Conservation (phyloP, 2,329 filamentous ascomycete species). For the Xenosphaeropsis pyriputrescens region DNA sequence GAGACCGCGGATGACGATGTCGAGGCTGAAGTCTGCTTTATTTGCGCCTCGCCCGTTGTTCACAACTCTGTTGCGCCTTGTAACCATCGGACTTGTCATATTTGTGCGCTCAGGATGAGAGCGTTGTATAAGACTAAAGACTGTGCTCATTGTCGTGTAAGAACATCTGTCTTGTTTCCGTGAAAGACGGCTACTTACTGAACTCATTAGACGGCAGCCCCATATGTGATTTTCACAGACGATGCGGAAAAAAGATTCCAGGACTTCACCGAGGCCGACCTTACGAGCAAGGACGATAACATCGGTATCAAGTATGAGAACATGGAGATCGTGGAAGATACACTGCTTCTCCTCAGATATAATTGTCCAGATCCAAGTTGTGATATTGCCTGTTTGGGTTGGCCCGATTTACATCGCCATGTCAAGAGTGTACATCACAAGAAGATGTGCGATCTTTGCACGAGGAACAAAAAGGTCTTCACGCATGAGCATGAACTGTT, state of each 20-base stretch:
- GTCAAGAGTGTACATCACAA: constrained; percentile 72
- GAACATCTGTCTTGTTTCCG: constrained; percentile 18
- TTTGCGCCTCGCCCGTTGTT: constrained; percentile 81
- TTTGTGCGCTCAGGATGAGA: constrained; percentile 80
- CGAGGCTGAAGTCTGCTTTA: constrained; percentile 85
- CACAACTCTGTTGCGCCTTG: constrained; percentile 85
- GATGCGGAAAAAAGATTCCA: constrained; percentile 69
- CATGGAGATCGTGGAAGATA: constrained; percentile 81
- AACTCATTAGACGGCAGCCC: constrained; percentile 41
- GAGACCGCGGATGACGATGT: constrained; percentile 25
- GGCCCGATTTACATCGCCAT: constrained; percentile 68
- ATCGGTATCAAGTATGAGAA: constrained; percentile 87
- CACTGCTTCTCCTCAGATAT: constrained; percentile 73
- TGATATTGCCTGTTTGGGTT: constrained; percentile 71
- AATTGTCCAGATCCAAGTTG: constrained; percentile 83
- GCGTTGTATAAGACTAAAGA: constrained; percentile 93
- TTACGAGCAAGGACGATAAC: constrained; percentile 66
- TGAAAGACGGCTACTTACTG: neutral
- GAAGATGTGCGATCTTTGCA: constrained; percentile 84
- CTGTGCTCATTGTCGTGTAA: constrained; percentile 86
- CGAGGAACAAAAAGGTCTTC: constrained; percentile 93
- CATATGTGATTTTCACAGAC: constrained; percentile 86
- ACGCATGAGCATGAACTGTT: constrained; percentile 96
- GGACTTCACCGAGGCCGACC: constrained; percentile 62
- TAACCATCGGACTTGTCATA: constrained; percentile 94